Evolutionary conservation across 176 grass and related monocot genomes (phyloP), one percentile per base, ranked within the genome.

Genomic region (Metroxylon sagu): DNA sequence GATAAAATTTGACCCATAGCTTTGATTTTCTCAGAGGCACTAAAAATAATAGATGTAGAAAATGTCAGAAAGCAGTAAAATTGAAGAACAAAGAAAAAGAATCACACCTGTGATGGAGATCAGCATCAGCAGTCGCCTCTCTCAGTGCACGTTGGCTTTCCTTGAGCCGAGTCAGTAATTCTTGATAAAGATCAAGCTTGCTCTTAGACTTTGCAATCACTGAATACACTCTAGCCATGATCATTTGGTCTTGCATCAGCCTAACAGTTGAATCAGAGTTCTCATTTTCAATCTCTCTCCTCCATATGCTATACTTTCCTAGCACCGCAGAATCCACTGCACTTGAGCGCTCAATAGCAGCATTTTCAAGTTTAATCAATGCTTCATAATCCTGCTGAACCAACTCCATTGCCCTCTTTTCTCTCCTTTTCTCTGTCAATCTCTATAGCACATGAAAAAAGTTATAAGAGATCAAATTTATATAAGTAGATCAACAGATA

Each of bases 291-390:
- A 78, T 92, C 62, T 98, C 87, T 73, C 85, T 82, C 66, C 87
- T 82, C 93, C 93, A 98, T 67, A 98, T 92, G 68, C 82, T 98
- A 77, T 98, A 98, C 67, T 98, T 98, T 43, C 93, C 93, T 53
- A 92, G 85, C 15, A 98, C 73, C 60, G 93, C 79, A 80, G 87
- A 98, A 82, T 98, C 81, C 3, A 92, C 81, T 63, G 59, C 81
- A 56, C 92, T 92, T 61, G 87, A 98, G 61, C 84, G 93, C 54
- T 91, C 84, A 76, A 98, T 98, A 57, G 84, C 87, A 5, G 71
- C 81, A 88, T 85, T 92, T 59, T 98, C 87, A 60, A 92, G 79
- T 67, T 83, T 98, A 39, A 89, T 87, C 66, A 48, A 66, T 16
- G 84, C 93, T 74, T 92, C 87, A 64, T 88, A 87, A 70, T 98